A percentile compares a stretch with the other conserved stretches of the same genome.
These are phyloP conservation scores for Diaporthe destruens DNA, from an alignment of 2,329 filamentous ascomycete species.

Conservation along the genomic window DNA sequence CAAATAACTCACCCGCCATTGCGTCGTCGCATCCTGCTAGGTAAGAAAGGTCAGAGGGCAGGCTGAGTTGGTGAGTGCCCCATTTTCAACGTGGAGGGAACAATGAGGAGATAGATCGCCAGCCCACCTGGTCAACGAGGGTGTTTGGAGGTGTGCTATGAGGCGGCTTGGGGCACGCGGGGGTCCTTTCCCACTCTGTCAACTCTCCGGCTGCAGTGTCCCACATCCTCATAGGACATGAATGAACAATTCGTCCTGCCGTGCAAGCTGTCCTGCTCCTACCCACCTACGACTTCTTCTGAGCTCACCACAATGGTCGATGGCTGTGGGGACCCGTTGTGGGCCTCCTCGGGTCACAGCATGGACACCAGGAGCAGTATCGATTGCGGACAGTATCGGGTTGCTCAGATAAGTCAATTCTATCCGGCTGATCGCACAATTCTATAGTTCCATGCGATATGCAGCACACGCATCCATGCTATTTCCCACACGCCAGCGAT, in stretches of 20 bases:
- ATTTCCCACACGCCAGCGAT: background rate
- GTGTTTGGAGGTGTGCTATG: no score
- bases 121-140: background rate
- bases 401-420: background rate
- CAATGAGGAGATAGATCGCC: background rate
- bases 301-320: background rate
- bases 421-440: constrained; percentile 6
- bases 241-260: background rate
- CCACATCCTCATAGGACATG: background rate
- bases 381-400: background rate
- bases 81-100: background rate
- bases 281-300: background rate
- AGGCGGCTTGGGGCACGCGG: background rate
- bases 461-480: constrained; percentile 3
- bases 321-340: background rate
- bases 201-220: background rate
- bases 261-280: background rate
- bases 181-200: background rate
- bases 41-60: background rate
- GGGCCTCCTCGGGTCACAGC: background rate
- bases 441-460: constrained; percentile 11
- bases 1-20: background rate
- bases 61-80: background rate
- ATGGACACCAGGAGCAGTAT: background rate
- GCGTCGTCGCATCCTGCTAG: background rate